phyloP scores from a whole-genome alignment of 495 filamentous ascomycete species.

The Chaetomium cochliodes region DNA sequence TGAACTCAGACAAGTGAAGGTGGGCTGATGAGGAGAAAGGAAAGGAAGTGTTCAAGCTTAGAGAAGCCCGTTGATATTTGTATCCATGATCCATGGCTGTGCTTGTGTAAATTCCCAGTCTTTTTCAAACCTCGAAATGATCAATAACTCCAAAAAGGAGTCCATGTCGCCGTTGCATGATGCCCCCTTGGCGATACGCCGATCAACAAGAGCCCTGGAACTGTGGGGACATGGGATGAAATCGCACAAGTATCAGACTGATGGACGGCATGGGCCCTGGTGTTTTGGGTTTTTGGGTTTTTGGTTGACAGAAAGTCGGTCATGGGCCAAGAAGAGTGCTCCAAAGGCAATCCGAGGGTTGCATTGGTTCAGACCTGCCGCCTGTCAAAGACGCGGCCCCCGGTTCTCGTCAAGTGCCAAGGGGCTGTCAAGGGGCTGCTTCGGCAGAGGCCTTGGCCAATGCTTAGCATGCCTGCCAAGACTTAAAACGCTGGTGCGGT shows the following conservation, averaged over 20 bases:
- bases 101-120: no score
- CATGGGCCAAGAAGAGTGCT: background rate
- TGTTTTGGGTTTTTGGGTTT: background rate
- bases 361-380: background rate
- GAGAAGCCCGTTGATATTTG: background rate
- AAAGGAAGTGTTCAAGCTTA: background rate
- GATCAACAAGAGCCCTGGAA: background rate
- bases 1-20: background rate
- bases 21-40: background rate
- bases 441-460: background rate
- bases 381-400: background rate
- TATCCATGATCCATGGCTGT: background rate
- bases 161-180: background rate
- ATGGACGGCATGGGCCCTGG: conserved; percentile 1
- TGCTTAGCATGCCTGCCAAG: background rate
- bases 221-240: background rate
- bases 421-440: background rate
- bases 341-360: background rate
- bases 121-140: no score
- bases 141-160: no score
- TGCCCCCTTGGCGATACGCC: background rate
- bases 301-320: background rate
- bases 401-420: background rate
- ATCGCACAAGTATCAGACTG: background rate
- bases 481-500: conserved; percentile 7